These are phyloP conservation scores for Rhizophagus sp. DNA, from an alignment of 192 early-diverging fungal genomes.

Conservation along the genomic window DNA sequence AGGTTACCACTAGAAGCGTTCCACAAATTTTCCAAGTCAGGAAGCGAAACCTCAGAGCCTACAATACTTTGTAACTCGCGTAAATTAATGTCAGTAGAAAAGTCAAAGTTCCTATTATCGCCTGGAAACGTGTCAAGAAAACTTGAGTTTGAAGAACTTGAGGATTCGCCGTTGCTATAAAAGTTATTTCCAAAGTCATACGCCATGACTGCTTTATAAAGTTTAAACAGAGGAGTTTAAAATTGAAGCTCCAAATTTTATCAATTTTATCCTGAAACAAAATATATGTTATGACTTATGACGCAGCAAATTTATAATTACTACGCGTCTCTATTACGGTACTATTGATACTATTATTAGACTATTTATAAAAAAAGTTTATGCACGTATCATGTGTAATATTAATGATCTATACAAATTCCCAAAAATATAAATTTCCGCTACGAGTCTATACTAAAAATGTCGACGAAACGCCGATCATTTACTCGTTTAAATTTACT, in stretches of 20 bases:
- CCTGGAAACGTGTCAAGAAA: not conserved
- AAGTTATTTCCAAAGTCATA: not conserved
- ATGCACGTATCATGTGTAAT: no score
- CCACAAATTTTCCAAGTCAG: not conserved
- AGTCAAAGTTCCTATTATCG: not conserved
- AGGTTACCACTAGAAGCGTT: not conserved
- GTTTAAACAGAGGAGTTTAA: not conserved
- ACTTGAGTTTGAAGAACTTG: not conserved
- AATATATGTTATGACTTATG: not conserved
- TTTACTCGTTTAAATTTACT: no score
- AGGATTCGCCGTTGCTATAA: not conserved
- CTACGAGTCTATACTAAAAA: no score
- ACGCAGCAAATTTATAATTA: no score
- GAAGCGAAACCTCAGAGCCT: not conserved
- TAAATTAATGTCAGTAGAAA: not conserved
- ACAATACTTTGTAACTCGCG: not conserved
- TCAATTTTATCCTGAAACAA: not conserved
- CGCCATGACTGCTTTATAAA: not conserved
- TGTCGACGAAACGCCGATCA: no score
- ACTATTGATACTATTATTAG: no score
- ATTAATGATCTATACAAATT: no score
- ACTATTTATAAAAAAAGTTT: no score
- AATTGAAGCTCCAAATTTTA: not conserved
- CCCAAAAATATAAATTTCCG: no score
- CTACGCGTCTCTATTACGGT: no score